A percentile compares a stretch with the other conserved stretches of the same genome.
phyloP scores from a whole-genome alignment of 768 basidiomycete species.

The Pleurotus tuoliensis region DNA sequence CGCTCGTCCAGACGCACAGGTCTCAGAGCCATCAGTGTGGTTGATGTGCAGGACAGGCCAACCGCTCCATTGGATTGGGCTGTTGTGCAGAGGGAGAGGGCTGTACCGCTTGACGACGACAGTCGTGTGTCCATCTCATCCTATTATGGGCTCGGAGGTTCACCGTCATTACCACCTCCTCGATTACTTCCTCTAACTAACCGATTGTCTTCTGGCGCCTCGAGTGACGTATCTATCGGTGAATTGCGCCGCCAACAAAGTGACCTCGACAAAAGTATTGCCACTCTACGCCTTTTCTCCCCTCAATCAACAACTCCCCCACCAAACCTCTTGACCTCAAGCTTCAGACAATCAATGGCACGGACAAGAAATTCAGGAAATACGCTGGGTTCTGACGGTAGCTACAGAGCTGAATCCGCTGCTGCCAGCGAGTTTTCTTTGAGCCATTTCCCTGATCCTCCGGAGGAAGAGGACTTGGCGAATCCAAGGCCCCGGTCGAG shows the following conservation, averaged over 20 bases:
- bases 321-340: too few species aligned
- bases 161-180: too few species aligned
- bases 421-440: constrained; percentile 59
- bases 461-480: constrained; percentile 22
- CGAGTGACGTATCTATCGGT: constrained; percentile 37
- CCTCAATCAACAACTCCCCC: constrained; percentile 10
- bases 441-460: constrained; percentile 67
- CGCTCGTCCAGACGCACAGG: not conserved
- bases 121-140: constrained; percentile 13
- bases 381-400: constrained; percentile 15
- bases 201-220: constrained; percentile 18
- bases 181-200: not conserved
- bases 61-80: too few species aligned
- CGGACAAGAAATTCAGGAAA: constrained; percentile 13
- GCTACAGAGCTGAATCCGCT: constrained; percentile 26
- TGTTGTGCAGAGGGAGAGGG: too few species aligned
- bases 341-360: not conserved
- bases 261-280: constrained; percentile 64
- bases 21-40: not conserved
- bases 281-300: constrained; percentile 47
- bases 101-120: too few species aligned
- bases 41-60: too few species aligned
- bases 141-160: constrained; percentile 23
- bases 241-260: constrained; percentile 56
- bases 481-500: constrained; percentile 10